Base-by-base conservation (phyloP, 352 stramenopile genomes). In the Hyaloperonospora brassicae region DNA sequence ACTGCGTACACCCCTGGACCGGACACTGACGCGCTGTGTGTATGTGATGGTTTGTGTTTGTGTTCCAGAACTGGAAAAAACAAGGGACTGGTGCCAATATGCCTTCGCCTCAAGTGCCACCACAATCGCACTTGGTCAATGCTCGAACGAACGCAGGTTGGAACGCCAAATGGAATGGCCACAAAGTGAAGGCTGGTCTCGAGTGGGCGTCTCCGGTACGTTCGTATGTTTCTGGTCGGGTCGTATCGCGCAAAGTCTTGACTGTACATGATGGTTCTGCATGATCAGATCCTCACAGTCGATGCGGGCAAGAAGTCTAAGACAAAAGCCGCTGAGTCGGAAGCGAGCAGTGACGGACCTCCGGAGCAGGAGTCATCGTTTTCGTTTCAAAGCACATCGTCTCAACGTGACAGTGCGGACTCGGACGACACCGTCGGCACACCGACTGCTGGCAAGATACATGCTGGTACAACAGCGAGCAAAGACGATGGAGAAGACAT, bases 71-170 rank as follows among this genome's bases (percentile, higher is more conserved):
- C 47, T 94, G 84, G 84, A 84, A 66, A 43, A 62, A 55, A 1
- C 72, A 88, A 52, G 76, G 69, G 13, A 49, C 50, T 24, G 69
- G 68, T 13, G 65, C 78, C 24, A 68, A 89, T 39, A 50, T 47
- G 22, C 75, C 77, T 31, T 84, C 77, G n/a, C 83, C 83, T 12
- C 61, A 57, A 8, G 71, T 89, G 35, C 73, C 71, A 22, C 83
- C 83, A 24, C 83, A 93, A 63, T 90, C 80, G 7, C 83, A 93
- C 57, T 55, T 89, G 12, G 83, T 93, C 34, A 93, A 93, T 52
- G 80, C 78, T 31, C 73, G 83, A 47, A 91, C 80, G 17, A 91
- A 93, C 40, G 52, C 65, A 0, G 35, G 64, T 23, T 93, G 79
- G 80, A 55, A 71, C 13, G 66, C 70, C 49, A 64, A 76, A 23